Conservation (phyloP, 2,329 filamentous ascomycete species). For the Xylaria polymorpha region DNA sequence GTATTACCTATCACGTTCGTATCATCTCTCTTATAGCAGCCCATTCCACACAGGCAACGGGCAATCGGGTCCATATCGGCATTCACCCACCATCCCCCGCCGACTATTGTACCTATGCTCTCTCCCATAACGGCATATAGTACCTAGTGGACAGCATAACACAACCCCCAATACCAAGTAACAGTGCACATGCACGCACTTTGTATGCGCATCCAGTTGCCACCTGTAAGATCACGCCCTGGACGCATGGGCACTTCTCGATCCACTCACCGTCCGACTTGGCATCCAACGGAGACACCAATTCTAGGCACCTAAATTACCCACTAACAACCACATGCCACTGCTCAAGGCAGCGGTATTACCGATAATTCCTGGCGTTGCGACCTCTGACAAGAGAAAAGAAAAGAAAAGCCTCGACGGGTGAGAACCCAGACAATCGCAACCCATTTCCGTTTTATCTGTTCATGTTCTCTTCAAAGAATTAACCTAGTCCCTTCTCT, state of each 20-base stretch:
- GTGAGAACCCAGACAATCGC: not conserved
- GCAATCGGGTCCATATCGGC: no score
- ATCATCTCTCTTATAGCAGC: not conserved
- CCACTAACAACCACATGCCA: conserved; percentile 12
- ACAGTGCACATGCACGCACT: not conserved
- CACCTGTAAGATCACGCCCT: not conserved
- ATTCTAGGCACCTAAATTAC: conserved; percentile 41
- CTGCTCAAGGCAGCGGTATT: conserved; percentile 39
- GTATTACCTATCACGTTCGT: conserved; percentile 27
- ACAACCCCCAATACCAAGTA: no score
- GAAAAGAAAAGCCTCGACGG: not conserved
- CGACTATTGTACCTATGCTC: not conserved
- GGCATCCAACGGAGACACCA: conserved; percentile 17
- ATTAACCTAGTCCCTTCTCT: not conserved
- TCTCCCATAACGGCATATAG: not conserved
- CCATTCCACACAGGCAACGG: not conserved
- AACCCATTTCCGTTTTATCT: conserved; percentile 11
- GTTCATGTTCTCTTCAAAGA: conserved; percentile 4
- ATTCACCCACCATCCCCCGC: not conserved
- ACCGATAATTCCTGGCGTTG: conserved; percentile 13
- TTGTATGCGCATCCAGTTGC: not conserved
- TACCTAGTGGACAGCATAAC: no score
- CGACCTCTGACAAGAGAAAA: not conserved
- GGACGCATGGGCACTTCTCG: not conserved
- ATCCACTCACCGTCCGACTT: conserved; percentile 18